phyloP scores from a whole-genome alignment of 306 rosid species.

The Trichosanthes truncata region DNA sequence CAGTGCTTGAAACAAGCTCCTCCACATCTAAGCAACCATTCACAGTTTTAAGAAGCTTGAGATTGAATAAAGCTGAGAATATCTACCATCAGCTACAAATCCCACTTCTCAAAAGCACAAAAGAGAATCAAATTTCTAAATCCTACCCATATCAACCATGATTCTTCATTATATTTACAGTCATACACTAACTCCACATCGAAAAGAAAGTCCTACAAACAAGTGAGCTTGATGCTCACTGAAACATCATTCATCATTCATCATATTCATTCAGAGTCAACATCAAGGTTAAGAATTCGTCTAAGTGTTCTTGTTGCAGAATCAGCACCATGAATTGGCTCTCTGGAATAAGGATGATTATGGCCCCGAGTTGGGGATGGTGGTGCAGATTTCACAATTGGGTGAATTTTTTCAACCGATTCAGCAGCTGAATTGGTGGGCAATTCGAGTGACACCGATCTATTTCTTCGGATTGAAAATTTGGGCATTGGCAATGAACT shows the following conservation, averaged over 20 bases:
- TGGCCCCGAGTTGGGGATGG: conserved; percentile 12
- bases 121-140: not conserved
- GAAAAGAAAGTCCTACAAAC: not conserved
- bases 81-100: conserved; percentile 4
- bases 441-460: conserved; percentile 33
- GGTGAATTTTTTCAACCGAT: not conserved
- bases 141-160: not conserved
- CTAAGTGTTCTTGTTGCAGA: conserved; percentile 14
- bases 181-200: not conserved
- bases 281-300: conserved; percentile 12
- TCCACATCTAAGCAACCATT: not conserved
- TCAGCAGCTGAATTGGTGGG: not conserved
- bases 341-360: not conserved
- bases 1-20: not conserved
- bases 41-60: not conserved
- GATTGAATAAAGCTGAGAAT: not conserved
- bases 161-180: not conserved
- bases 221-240: conserved; percentile 7
- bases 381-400: conserved; percentile 10
- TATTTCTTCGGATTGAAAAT: conserved; percentile 54
- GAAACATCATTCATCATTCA: not conserved
- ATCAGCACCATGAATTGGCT: conserved; percentile 6
- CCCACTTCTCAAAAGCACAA: not conserved
- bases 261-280: conserved; percentile 6
- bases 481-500: conserved; percentile 85